Evolutionary conservation across 1,284 basidiomycete genomes (phyloP).

Genomic region (Moesziomyces sp.): DNA sequence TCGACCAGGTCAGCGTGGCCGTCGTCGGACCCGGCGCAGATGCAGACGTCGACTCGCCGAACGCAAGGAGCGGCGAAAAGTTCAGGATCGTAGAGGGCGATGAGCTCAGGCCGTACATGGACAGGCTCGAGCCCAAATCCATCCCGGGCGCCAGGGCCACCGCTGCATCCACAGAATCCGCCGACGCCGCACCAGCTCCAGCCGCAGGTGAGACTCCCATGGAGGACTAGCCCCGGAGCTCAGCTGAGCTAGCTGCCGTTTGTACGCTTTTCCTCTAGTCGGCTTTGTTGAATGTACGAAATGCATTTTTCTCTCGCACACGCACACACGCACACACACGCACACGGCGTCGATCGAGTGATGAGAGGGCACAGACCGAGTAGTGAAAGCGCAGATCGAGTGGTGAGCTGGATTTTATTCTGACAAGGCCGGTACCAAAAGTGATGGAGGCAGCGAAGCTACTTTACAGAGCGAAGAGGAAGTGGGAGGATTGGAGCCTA

Average conservation of each 20-base stretch:
- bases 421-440: too few relatives aligned
- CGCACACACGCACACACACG: too few relatives aligned
- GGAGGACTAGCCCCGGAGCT: slow-evolving; percentile 22
- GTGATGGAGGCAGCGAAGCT: slow-evolving; percentile 2
- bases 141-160: slow-evolving; percentile 27
- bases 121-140: slow-evolving; percentile 45
- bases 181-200: slow-evolving; percentile 2
- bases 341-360: too few relatives aligned
- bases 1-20: slow-evolving; percentile 60
- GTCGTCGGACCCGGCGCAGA: slow-evolving; percentile 66
- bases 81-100: slow-evolving; percentile 64
- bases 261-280: slow-evolving; percentile 1
- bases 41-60: slow-evolving; percentile 52
- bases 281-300: slow-evolving; percentile 1
- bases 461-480: slow-evolving; percentile 12
- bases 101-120: slow-evolving; percentile 59
- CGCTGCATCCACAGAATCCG: slow-evolving; percentile 4
- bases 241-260: not conserved
- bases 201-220: slow-evolving; percentile 43
- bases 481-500: not conserved
- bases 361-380: too few relatives aligned
- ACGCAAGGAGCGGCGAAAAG: slow-evolving; percentile 56
- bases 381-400: not conserved
- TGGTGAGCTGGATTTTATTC: not conserved
- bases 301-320: not conserved